Percentiles rank a stretch among this genome's conserved stretches.
Conservation (phyloP, 768 basidiomycete genomes). For the Porphyrellus cyaneotinctus region DNA sequence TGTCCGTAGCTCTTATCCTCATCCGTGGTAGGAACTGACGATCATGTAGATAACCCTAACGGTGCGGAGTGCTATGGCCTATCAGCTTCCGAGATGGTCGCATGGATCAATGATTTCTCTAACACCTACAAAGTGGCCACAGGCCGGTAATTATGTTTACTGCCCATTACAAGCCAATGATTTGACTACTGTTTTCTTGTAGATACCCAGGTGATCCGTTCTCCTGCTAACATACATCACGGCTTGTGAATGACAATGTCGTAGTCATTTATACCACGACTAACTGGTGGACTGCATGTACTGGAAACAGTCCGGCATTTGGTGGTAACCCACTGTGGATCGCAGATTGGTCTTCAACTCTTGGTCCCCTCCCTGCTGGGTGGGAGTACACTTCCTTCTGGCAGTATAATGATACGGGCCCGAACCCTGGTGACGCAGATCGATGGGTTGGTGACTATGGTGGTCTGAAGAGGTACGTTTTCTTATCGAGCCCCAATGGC, state of each 20-base stretch:
- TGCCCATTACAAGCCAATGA: background rate
- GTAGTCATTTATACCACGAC: constrained; percentile 61
- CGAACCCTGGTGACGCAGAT: constrained; percentile 57
- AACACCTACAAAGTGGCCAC: constrained; percentile 50
- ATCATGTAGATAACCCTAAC: constrained; percentile 44
- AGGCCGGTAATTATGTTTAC: constrained; percentile 35
- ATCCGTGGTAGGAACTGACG: background rate
- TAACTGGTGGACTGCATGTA: constrained; percentile 66
- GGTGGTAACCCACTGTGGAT: constrained; percentile 59
- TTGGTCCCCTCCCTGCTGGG: constrained; percentile 56
- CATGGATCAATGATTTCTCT: constrained; percentile 61
- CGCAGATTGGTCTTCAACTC: constrained; percentile 45
- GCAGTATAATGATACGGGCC: constrained; percentile 54
- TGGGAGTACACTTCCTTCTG: constrained; percentile 56
- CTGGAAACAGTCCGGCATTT: constrained; percentile 53
- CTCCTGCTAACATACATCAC: background rate
- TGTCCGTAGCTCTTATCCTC: constrained; percentile 32
- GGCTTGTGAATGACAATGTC: background rate
- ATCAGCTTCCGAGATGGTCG: constrained; percentile 50
- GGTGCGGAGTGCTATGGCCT: constrained; percentile 53
- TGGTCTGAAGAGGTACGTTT: constrained; percentile 38
- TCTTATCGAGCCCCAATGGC: background rate
- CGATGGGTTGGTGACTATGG: constrained; percentile 50
- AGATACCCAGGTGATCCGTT: constrained; percentile 39
- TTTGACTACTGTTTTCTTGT: background rate